phyloP scores from a whole-genome alignment of 192 early-diverging fungal genomes.

The Podila epicladia region DNA sequence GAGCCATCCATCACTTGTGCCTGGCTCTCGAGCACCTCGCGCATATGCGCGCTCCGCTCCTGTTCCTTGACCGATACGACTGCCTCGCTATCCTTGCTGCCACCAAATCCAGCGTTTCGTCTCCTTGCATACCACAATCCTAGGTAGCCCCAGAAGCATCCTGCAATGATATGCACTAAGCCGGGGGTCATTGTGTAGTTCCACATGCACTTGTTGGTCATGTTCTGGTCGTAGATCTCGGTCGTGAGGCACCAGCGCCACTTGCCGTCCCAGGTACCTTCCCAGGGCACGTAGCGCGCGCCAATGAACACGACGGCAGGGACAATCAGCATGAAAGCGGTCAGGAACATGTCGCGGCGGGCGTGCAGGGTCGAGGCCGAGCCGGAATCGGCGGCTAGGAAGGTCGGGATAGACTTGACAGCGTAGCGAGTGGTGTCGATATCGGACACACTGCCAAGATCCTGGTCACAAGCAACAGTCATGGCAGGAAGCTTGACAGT shows the following conservation, averaged over 20 bases:
- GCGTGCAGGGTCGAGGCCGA: constrained; percentile 4
- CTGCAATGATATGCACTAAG: neutral
- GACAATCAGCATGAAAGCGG: neutral
- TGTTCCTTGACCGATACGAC: neutral
- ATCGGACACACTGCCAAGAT: neutral
- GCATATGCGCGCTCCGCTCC: neutral
- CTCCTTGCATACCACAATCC: neutral
- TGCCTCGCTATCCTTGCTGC: neutral
- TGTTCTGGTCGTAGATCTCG: constrained; percentile 10
- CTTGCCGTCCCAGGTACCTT: constrained; percentile 6
- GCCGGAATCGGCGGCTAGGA: constrained; percentile 3
- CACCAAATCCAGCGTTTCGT: neutral
- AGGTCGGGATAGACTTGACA: neutral
- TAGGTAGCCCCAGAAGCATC: constrained; percentile 2
- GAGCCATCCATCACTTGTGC: neutral
- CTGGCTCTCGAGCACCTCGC: constrained; percentile 1
- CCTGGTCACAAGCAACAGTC: neutral
- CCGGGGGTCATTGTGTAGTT: constrained; percentile 18
- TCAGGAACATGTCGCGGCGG: neutral
- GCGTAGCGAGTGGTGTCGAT: neutral
- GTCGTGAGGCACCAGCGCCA: constrained; percentile 15
- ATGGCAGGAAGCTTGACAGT: neutral
- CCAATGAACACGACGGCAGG: constrained; percentile 2
- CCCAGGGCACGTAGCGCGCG: neutral
- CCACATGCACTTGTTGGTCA: constrained; percentile 31